phyloP scores from a whole-genome alignment of 1,139 yeast genomes.

The Oligophagozyma castellii region DNA sequence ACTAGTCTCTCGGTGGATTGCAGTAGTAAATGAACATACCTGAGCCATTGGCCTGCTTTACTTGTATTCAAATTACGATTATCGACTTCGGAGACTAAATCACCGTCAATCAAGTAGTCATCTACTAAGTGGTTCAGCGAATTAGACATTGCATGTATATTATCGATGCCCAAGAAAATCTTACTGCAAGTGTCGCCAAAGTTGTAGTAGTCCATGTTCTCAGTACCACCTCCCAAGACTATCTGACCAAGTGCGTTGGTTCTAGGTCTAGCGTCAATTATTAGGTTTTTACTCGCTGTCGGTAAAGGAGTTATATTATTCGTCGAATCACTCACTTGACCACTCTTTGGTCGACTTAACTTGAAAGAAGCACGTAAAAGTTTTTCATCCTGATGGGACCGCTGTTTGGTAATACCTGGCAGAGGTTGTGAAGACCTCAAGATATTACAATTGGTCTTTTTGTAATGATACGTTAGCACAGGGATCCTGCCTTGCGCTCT shows the following conservation, averaged over 20 bases:
- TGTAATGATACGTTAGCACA: conserved; percentile 62
- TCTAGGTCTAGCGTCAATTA: conserved; percentile 84
- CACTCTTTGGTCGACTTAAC: conserved; percentile 2
- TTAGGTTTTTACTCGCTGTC: conserved; percentile 39
- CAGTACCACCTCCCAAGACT: conserved; percentile 95
- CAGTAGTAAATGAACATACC: conserved; percentile 51
- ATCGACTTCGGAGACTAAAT: conserved; percentile 39
- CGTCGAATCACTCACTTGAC: conserved; percentile 3
- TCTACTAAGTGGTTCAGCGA: conserved; percentile 52
- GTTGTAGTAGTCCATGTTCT: conserved; percentile 74
- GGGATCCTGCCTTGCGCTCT: conserved; percentile 83
- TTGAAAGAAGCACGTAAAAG: conserved; percentile 57
- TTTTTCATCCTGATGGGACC: conserved; percentile 87
- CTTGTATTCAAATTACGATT: conserved; percentile 4
- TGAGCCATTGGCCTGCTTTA: conserved; percentile 56
- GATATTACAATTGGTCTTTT: conserved; percentile 61
- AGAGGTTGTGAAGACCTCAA: conserved; percentile 88
- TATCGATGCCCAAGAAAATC: conserved; percentile 80
- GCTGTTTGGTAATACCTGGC: conserved; percentile 76
- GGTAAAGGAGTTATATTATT: conserved; percentile 5
- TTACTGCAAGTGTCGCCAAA: conserved; percentile 34
- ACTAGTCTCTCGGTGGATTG: conserved; percentile 69
- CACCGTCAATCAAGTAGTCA: conserved; percentile 50
- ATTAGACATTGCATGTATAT: conserved; percentile 90
- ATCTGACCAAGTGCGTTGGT: conserved; percentile 96